Evolutionary conservation across 2,329 filamentous ascomycete genomes (phyloP), one percentile per base, ranked within the genome.

Genomic region (Cladosporium sp.): DNA sequence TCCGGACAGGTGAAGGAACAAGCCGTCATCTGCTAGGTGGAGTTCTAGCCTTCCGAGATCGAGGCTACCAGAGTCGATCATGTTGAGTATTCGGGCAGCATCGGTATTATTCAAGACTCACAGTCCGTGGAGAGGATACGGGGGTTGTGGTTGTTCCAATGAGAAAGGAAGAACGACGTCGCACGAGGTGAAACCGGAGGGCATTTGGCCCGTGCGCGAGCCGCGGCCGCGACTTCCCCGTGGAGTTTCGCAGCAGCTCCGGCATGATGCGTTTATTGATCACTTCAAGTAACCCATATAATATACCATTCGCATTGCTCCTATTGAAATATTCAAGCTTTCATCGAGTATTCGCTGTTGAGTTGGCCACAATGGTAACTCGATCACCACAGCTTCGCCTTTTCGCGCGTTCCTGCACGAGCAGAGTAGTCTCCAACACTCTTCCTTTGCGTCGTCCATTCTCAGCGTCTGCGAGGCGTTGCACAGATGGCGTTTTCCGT

Each of bases 401-500:
- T 33, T 50, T 50, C 33, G 48, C 40, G 19, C 48, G 48, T 35
- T 18, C 46, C 18, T 35, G 31, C n/a, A 28, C 32, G 7, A 40
- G 32, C n/a, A 33, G 46, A 18, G 19, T n/a, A 14, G 28, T 32
- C 49, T 41, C 22, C 10, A 28, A 18, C 14, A 42, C 10, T 28
- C 19, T 35, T 14, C 18, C 19, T 38, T 37, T 41, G 31, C 42
- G 49, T 37, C 50, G 46, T 19, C 49, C 44, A 11, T 63, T 61
- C 43, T 56, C 57, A 37, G 46, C 42, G 50, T 62, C 54, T 16
- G 34, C 43, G 16, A 49, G 42, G 46, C 62, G 55, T 37, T 59
- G 53, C 13, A 81, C 77, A 13, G 79, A 83, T 68, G 81, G 81
- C 3, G 80, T 84, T n/a, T 83, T 82, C 61, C 71, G 74, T 44